Percentiles rank a stretch among this genome's conserved stretches.
phyloP scores from a whole-genome alignment of 768 basidiomycete species.

The Hemileccinum rubropunctum region DNA sequence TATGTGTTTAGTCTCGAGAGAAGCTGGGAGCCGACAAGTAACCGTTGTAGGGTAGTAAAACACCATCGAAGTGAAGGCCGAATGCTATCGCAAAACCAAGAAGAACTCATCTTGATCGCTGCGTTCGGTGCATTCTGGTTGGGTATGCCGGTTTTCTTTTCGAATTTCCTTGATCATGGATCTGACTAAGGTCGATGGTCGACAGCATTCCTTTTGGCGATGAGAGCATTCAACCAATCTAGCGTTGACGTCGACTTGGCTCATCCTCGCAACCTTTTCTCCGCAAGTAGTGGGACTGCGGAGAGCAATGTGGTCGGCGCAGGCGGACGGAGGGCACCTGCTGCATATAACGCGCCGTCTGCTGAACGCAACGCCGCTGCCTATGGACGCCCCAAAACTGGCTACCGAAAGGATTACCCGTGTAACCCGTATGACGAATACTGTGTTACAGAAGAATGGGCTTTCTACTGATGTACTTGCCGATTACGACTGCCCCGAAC shows the following conservation, averaged over 20 bases:
- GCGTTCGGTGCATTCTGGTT: conserved; percentile 76
- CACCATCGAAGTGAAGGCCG: conserved; percentile 60
- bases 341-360: conserved; percentile 17
- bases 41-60: conserved; percentile 52
- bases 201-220: conserved; percentile 42
- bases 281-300: conserved; percentile 32
- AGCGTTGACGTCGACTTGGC: conserved; percentile 28
- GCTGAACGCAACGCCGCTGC: conserved; percentile 31
- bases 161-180: neutral
- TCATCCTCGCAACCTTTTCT: conserved; percentile 32
- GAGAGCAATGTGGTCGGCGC: conserved; percentile 35
- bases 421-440: conserved; percentile 61
- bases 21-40: neutral
- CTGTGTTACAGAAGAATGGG: conserved; percentile 73
- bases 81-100: conserved; percentile 65
- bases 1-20: conserved; percentile 34
- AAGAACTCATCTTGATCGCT: conserved; percentile 69
- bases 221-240: conserved; percentile 37
- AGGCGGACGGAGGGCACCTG: conserved; percentile 27
- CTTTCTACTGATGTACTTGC: conserved; percentile 37
- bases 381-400: conserved; percentile 27
- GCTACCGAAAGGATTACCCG: conserved; percentile 44
- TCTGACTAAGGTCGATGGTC: conserved; percentile 3
- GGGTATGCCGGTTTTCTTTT: conserved; percentile 43
- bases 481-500: conserved; percentile 1